Evolutionary conservation across 2,329 filamentous ascomycete genomes (phyloP).

Genomic region (Aspergillus brasiliensis): DNA sequence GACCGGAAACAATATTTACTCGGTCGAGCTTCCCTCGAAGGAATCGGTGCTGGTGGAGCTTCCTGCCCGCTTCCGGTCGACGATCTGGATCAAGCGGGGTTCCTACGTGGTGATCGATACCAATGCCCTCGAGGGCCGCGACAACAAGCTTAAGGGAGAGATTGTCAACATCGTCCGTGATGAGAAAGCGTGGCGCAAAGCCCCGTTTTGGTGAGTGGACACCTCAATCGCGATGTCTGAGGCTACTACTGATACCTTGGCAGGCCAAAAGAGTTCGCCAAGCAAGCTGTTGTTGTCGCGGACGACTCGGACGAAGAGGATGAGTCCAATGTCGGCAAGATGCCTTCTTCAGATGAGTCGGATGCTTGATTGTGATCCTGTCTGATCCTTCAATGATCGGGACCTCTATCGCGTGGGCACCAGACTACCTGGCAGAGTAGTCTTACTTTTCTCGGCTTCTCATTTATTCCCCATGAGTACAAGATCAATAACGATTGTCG

Average conservation of each 20-base stretch:
- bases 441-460: neutral
- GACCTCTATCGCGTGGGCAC: neutral
- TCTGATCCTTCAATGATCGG: neutral
- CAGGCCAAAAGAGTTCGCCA: constrained; percentile 80
- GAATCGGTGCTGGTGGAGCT: constrained; percentile 76
- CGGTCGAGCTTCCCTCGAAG: constrained; percentile 69
- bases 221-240: neutral
- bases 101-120: constrained; percentile 85
- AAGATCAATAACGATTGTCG: neutral
- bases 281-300: constrained; percentile 61
- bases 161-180: constrained; percentile 92
- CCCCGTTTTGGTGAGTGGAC: constrained; percentile 72
- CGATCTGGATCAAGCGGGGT: constrained; percentile 88
- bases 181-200: constrained; percentile 89
- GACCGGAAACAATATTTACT: constrained; percentile 87
- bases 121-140: constrained; percentile 62
- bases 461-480: neutral
- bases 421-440: neutral
- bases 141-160: constrained; percentile 80
- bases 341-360: constrained; percentile 81
- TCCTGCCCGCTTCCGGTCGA: constrained; percentile 81
- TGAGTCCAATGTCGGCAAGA: constrained; percentile 77
- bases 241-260: constrained; percentile 16
- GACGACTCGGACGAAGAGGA: constrained; percentile 76
- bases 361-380: constrained; percentile 57